Base-by-base conservation (phyloP, 2,329 filamentous ascomycete species). In the Sporothrix variecibatus region DNA sequence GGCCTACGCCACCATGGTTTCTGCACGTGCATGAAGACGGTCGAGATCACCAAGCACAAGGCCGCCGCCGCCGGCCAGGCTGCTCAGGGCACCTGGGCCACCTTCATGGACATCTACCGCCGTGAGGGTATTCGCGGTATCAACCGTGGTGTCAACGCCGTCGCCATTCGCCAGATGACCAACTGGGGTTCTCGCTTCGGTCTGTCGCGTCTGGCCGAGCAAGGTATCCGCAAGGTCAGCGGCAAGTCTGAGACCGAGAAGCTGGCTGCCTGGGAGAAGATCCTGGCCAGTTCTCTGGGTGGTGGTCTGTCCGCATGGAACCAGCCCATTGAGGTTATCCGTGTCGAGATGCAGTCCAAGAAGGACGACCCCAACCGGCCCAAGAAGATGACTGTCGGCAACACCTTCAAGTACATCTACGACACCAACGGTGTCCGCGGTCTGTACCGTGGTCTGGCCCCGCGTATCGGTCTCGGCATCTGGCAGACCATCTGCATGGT, bases 401-500 rank as follows among this genome's bases (percentile, higher is more conserved):
- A 94, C 85, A 91, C 91, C 73, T 88, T 90, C 83, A 86, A 83
- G 80, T 99, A 99, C 86, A 98, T 99, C 83, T 98, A 98, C 86
- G 82, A 88, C 78, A 90, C 89, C 82, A 98, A 97, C 84, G 96
- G 96, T 76, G 67, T 98, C 81, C 93, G 91, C 87, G 96, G 96
- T 81, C 88, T 99, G 78, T 99, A 99, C 89, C 94, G 96, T 81
- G 96, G 96, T 81, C 95, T 99, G 77, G 88, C 94, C 78, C 96
- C 96, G 80, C 92, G 96, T 83, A 95, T 99, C 82, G 95, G 95
- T 79, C 91, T 99, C 77, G 92, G 96, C 82, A 90, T 99, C 86
- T 99, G 96, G 96, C 96, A 99, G 89, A 99, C 96, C 76, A 93
- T 99, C 81, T 99, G 96, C 89, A 99, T 99, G 96, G 96, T 99